Percentiles rank a stretch among this genome's conserved stretches.
Conservation (phyloP, 1,139 yeast species). For the Taiozyma sp. region DNA sequence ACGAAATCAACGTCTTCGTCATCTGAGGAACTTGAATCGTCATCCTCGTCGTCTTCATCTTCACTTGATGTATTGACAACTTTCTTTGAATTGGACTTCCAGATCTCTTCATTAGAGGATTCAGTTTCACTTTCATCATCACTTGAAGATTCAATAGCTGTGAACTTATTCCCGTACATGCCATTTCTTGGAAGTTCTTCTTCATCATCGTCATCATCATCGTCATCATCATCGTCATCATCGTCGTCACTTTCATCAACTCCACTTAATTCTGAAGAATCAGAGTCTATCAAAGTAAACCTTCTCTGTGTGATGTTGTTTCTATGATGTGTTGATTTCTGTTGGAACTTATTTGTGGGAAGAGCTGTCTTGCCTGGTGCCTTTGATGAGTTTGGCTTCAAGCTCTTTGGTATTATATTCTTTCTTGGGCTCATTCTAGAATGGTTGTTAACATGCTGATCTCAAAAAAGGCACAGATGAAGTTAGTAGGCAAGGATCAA, state of each 20-base stretch:
- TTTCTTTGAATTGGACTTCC: conserved; percentile 23
- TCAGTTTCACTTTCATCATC: conserved; percentile 25
- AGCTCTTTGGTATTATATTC: conserved; percentile 8
- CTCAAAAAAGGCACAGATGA: not conserved
- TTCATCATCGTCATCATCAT: not conserved
- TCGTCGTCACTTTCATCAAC: conserved; percentile 18
- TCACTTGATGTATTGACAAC: conserved; percentile 28
- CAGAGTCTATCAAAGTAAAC: conserved; percentile 23
- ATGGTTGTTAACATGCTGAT: not conserved
- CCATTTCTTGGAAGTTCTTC: not conserved
- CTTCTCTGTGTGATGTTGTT: conserved; percentile 16
- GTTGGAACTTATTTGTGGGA: conserved; percentile 16
- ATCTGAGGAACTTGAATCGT: conserved; percentile 46
- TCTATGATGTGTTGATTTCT: not conserved
- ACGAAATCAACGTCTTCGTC: conserved; percentile 71
- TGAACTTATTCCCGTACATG: conserved; percentile 15
- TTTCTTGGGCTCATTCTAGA: conserved; percentile 16
- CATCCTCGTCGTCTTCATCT: conserved; percentile 28
- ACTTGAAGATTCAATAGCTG: conserved; percentile 24
- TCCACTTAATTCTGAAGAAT: conserved; percentile 23
- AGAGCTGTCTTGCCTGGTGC: conserved; percentile 23
- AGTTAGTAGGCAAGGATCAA: not conserved
- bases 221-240: conserved; percentile 1
- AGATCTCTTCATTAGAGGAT: conserved; percentile 22
- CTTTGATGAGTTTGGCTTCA: conserved; percentile 13